Percentiles rank a stretch among this genome's conserved stretches.
phyloP scores from a whole-genome alignment of 257 asterid species.

The Capsicum chinense region DNA sequence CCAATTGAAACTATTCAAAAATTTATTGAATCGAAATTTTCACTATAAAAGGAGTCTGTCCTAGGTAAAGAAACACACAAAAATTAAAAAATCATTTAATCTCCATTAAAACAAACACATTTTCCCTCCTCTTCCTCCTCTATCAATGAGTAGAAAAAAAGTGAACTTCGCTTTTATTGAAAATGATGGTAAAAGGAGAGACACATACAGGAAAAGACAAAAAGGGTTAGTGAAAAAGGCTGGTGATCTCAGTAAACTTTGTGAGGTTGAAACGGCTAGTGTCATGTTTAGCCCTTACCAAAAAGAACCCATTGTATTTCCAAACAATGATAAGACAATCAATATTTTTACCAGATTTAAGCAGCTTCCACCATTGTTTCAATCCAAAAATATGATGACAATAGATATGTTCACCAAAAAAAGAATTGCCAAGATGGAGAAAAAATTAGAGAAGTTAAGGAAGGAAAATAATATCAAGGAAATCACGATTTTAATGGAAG shows the following conservation, averaged over 20 bases:
- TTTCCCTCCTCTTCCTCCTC: background rate
- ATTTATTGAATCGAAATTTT: background rate
- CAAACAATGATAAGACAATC: too few species aligned
- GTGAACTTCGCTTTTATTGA: constrained; percentile 22
- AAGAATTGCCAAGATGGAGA: background rate
- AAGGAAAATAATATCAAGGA: constrained; percentile 25
- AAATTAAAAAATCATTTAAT: background rate
- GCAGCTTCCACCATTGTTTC: background rate
- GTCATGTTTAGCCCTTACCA: constrained; percentile 18
- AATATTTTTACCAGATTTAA: background rate
- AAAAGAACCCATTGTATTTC: constrained; percentile 19
- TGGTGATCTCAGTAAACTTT: constrained; percentile 29
- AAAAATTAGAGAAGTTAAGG: too few species aligned
- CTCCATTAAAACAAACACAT: background rate
- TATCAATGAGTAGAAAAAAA: constrained; percentile 30
- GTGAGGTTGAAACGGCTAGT: constrained; percentile 28
- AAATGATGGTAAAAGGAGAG: background rate
- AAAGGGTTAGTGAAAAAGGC: constrained; percentile 31
- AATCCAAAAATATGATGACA: background rate
- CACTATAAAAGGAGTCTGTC: background rate
- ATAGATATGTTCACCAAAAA: background rate
- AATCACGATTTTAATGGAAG: background rate
- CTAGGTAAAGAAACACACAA: background rate
- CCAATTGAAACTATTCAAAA: background rate
- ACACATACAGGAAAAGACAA: constrained; percentile 26